Evolutionary conservation across 352 stramenopile genomes (phyloP).

Genomic region (Albugo laibachii): DNA sequence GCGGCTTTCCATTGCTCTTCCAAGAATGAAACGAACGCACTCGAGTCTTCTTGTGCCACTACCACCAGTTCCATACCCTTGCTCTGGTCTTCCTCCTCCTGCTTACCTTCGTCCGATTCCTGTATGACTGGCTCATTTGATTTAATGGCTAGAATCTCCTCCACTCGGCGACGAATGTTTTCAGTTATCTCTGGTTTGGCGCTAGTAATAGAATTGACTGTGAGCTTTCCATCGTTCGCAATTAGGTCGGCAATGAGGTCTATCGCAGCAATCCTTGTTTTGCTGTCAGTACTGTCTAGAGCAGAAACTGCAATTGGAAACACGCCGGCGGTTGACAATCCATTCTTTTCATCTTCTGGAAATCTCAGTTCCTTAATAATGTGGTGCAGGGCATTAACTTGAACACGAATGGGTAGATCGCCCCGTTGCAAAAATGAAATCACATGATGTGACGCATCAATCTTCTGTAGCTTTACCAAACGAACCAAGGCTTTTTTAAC

Average conservation of each 20-base stretch:
- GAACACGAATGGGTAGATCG: slow-evolving; percentile 20
- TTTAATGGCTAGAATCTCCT: slow-evolving; percentile 23
- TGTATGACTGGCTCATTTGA: slow-evolving; percentile 14
- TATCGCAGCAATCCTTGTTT: slow-evolving; percentile 42
- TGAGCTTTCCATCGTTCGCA: slow-evolving; percentile 8
- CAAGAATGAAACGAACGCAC: slow-evolving; percentile 18
- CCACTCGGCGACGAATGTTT: slow-evolving; percentile 46
- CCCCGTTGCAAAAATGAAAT: slow-evolving; percentile 38
- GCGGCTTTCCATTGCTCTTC: slow-evolving; percentile 18
- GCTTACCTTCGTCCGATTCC: slow-evolving; percentile 12
- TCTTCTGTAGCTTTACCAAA: slow-evolving; percentile 35
- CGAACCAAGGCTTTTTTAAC: slow-evolving; percentile 31
- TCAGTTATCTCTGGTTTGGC: slow-evolving; percentile 62
- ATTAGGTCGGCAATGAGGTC: slow-evolving; percentile 45
- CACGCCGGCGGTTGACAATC: slow-evolving; percentile 30
- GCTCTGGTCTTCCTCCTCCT: slow-evolving; percentile 13
- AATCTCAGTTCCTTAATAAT: slow-evolving; percentile 34
- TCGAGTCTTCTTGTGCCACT: slow-evolving; percentile 31
- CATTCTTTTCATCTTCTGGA: slow-evolving; percentile 1
- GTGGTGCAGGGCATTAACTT: slow-evolving; percentile 32
- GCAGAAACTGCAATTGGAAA: slow-evolving; percentile 49
- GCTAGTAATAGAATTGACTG: slow-evolving; percentile 12
- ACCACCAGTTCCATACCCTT: slow-evolving; percentile 13
- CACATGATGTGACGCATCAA: slow-evolving; percentile 31
- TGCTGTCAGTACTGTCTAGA: slow-evolving; percentile 58